phyloP scores from a whole-genome alignment of 208 protist species.

The Porcisia deanei region DNA sequence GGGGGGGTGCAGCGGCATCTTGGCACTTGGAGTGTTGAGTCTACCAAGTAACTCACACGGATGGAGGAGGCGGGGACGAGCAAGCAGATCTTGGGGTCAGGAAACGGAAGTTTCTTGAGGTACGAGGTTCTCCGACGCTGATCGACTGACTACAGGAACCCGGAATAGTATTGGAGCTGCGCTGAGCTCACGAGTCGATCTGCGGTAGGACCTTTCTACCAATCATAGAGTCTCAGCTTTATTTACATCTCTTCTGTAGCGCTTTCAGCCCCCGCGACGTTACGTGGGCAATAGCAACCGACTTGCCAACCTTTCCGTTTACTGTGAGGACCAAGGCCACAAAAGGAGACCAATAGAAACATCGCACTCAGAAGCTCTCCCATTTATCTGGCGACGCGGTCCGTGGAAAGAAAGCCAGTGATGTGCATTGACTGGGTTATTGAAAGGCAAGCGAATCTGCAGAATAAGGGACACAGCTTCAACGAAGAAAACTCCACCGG shows the following conservation, averaged over 20 bases:
- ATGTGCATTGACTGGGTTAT: constrained; percentile 10
- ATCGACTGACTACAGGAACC: constrained; percentile 16
- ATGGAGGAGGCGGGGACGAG: constrained; percentile 14
- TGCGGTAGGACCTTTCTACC: constrained; percentile 19
- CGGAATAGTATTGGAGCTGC: constrained; percentile 14
- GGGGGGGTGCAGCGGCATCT: constrained; percentile 10
- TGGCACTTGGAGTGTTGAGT: constrained; percentile 28
- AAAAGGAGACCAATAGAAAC: constrained; percentile 11
- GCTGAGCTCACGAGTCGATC: constrained; percentile 23
- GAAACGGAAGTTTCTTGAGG: constrained; percentile 32
- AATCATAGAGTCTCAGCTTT: constrained; percentile 15
- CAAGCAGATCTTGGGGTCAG: constrained; percentile 24
- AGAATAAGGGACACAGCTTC: constrained; percentile 16
- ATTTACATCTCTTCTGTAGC: constrained; percentile 20
- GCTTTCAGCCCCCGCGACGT: constrained; percentile 6
- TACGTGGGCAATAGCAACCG: constrained; percentile 21
- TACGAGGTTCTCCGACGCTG: constrained; percentile 19
- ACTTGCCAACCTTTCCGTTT: constrained; percentile 19
- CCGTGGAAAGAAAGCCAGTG: constrained; percentile 4
- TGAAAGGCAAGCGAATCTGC: constrained; percentile 4
- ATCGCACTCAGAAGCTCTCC: constrained; percentile 18
- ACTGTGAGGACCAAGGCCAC: constrained; percentile 21
- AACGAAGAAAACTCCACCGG: constrained; percentile 11
- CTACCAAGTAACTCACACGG: constrained; percentile 24
- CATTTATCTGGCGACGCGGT: background rate